A percentile compares a stretch with the other conserved stretches of the same genome.
These are phyloP conservation scores for Aspergillus sp. DNA, from an alignment of 2,329 filamentous ascomycete genomes.

Conservation along the genomic window DNA sequence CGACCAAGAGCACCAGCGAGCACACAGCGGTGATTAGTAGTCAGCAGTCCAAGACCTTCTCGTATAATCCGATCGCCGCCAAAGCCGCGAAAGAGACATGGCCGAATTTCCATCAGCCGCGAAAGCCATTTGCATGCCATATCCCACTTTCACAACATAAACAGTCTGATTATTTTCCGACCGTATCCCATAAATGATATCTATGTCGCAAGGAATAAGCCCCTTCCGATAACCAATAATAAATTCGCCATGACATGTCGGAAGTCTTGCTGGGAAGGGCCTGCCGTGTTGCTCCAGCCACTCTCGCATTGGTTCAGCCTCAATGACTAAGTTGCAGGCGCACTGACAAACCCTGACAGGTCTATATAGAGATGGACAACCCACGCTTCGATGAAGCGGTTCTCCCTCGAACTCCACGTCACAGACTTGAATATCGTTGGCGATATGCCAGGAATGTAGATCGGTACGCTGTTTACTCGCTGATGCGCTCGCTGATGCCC, in stretches of 20 bases:
- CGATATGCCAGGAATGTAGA: slow-evolving; percentile 1
- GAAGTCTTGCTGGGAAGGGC: background rate
- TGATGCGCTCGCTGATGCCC: slow-evolving; percentile 48
- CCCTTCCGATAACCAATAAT: background rate
- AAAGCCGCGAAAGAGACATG: background rate
- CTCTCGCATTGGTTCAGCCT: background rate
- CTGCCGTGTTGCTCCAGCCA: background rate
- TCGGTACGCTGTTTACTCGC: slow-evolving; percentile 37
- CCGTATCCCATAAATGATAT: too few relatives aligned
- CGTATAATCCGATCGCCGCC: background rate
- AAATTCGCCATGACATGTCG: background rate
- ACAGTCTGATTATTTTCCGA: too few relatives aligned
- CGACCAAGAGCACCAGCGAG: slow-evolving; percentile 48
- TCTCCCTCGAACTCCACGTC: too few relatives aligned
- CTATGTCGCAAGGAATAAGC: background rate
- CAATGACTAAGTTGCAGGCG: background rate
- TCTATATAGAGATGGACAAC: background rate
- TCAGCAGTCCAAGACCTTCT: slow-evolving; percentile 3
- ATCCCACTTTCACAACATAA: too few relatives aligned
- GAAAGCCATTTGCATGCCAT: too few relatives aligned
- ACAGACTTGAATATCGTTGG: background rate
- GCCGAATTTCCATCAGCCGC: background rate
- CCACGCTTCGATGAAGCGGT: background rate
- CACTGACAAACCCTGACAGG: background rate
- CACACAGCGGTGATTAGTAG: slow-evolving; percentile 46